Base-by-base conservation (phyloP, 495 filamentous ascomycete species). In the Aspergillus leporis region DNA sequence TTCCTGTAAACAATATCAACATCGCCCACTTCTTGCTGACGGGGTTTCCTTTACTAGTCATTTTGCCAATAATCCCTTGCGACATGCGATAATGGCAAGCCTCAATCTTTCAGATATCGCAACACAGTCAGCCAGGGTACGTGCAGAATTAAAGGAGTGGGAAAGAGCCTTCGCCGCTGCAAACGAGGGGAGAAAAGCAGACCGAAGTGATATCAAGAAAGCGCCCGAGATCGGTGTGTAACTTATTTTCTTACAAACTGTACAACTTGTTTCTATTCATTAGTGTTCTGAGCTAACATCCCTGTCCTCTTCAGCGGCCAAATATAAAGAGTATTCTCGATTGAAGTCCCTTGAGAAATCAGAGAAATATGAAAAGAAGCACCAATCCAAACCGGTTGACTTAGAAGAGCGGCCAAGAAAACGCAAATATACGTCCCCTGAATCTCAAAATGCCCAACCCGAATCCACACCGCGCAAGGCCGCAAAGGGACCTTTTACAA, bases 271-370 rank as follows among this genome's bases (percentile, higher is more conserved):
- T 34, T 19, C 14, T 19, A 12, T 10, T 25, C 1, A n/a, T 38
- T 0, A 16, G 22, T 50, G 22, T 1, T 30, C n/a, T 50, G 28
- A 56, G 34, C 41, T 38, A 16, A 34, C 19, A 19, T 45, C 16
- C n/a, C 41, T 45, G 34, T 30, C 62, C 45, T 21, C 45, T 61
- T 32, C 60, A 95, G 92, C 91, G 40, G 78, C 82, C 2, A 97
- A 97, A 75, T 97, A 98, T 74, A 96, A 93, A 65, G 85, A 91
- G 61, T 98, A 98, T 78, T 85, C 84, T 60, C 87, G 85, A 55
- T 64, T 91, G 21, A 86, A 91, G 55, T 83, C 86, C 51, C 76
- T 86, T 51, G 75, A 80, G 56, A 64, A 71, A 31, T 65, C 66
- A 14, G 58, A 28, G 21, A 62, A 64, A 51, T 67, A 51, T 68